Conservation (phyloP, 2,329 filamentous ascomycete species). For the Aspergillus pseudoviridinutans region DNA sequence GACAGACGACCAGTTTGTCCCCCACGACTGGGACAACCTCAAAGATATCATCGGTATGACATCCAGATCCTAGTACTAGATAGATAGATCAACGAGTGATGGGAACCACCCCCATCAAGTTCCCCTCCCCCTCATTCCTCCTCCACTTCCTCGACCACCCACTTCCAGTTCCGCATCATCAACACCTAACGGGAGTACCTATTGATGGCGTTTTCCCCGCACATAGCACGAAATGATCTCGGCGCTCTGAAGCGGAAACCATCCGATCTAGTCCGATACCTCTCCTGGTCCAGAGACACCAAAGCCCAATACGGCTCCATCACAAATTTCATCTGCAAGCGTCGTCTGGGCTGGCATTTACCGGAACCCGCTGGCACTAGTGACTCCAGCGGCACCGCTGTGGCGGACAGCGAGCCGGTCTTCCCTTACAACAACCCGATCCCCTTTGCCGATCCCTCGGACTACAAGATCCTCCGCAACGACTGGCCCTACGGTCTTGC, state of each 20-base stretch:
- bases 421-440: slow-evolving; percentile 44
- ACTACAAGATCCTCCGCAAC: slow-evolving; percentile 57
- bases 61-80: not conserved
- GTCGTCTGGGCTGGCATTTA: slow-evolving; percentile 52
- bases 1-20: slow-evolving; percentile 50
- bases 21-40: slow-evolving; percentile 51
- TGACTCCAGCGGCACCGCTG: slow-evolving; percentile 9
- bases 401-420: slow-evolving; percentile 25
- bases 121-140: slow-evolving; percentile 3
- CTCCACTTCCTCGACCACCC: not conserved
- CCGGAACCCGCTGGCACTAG: slow-evolving; percentile 20
- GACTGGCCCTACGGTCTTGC: slow-evolving; percentile 62
- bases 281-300: slow-evolving; percentile 54
- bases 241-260: slow-evolving; percentile 56
- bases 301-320: slow-evolving; percentile 55
- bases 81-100: not conserved
- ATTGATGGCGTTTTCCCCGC: slow-evolving; percentile 3
- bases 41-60: slow-evolving; percentile 49
- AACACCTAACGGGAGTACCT: not conserved
- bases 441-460: slow-evolving; percentile 52
- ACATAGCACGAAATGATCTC: slow-evolving; percentile 48
- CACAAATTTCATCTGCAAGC: slow-evolving; percentile 53
- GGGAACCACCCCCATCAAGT: not conserved
- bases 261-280: slow-evolving; percentile 55
- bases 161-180: not conserved